Evolutionary conservation across 106 monocot genomes (phyloP), one percentile per base, ranked within the genome.

Genomic region (Dioscorea zingiberensis): DNA sequence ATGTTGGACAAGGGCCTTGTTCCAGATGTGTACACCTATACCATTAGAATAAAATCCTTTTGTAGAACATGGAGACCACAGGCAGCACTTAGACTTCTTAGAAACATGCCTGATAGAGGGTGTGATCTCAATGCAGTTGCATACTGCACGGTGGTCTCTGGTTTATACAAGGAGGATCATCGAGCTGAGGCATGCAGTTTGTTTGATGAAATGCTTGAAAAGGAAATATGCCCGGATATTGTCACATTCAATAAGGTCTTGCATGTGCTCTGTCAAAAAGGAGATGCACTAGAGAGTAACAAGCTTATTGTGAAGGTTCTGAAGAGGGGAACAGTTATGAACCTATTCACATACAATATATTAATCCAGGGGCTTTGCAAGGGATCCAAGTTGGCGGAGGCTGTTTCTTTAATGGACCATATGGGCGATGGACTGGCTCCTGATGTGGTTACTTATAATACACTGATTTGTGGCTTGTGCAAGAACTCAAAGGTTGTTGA

Each of bases 361-460:
- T 24, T 91, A 22, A 81, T 97, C 32, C 83, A 76, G 51, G 88
- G 95, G n/a, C 81, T 97, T 27, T 97, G 91, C 66, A 83, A 75
- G 69, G 74, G 54, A 27, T 62, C 64, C 58, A 81, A 76, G 74
- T 49, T 85, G 28, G 13, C 2, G 1, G 88, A 97, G 58, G 88
- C 81, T 68, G 29, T 79, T 16, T 59, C 48, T 29, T 54, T 91
- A 64, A 49, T 97, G 21, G 83, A 88, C 21, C 60, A 55, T 25
- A 74, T 91, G 85, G 66, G 19, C n/a, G 65, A 67, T 22, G 71
- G 74, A 32, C 29, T 84, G 49, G 57, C 38, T 60, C 87, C 87
- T 49, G 95, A 91, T 68, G 81, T 83, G 6, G 75, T 91, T 48
- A 87, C 88, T 26, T 97, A 91, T 62, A 97, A 97, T 59, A 97